Conservation (phyloP, 352 stramenopile genomes). For the Halophytophthora batemanensis region DNA sequence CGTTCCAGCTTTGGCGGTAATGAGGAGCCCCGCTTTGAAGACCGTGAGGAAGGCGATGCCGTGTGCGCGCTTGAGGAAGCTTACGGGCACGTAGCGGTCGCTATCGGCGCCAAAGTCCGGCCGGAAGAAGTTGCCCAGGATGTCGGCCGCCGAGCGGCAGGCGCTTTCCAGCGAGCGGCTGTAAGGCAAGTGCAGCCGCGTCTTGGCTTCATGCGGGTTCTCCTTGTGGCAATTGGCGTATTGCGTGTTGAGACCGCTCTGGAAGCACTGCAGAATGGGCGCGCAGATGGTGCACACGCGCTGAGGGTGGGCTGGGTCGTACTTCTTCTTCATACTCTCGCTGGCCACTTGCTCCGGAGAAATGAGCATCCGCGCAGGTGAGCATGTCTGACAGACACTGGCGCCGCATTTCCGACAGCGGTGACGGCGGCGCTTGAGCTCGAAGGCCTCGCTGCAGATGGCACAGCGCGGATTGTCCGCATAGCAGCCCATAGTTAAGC, state of each 20-base stretch:
- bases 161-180: conserved; percentile 73
- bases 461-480: conserved; percentile 60
- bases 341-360: conserved; percentile 56
- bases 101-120: conserved; percentile 59
- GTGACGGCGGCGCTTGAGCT: conserved; percentile 71
- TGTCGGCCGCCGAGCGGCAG: conserved; percentile 70
- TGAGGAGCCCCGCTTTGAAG: conserved; percentile 81
- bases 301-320: conserved; percentile 68
- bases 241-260: conserved; percentile 61
- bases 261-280: conserved; percentile 69
- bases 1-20: conserved; percentile 77
- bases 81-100: conserved; percentile 75
- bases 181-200: conserved; percentile 69
- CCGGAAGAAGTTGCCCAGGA: conserved; percentile 83
- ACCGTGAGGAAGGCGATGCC: conserved; percentile 85
- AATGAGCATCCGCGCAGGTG: conserved; percentile 71
- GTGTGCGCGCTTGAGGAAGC: conserved; percentile 78
- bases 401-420: conserved; percentile 74
- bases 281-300: conserved; percentile 82
- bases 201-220: conserved; percentile 71
- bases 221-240: conserved; percentile 85
- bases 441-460: conserved; percentile 77
- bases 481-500: conserved; percentile 36
- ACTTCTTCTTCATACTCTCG: conserved; percentile 48
- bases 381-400: conserved; percentile 67